phyloP scores from a whole-genome alignment of 78 protist genomes.

The Diacronema lutheri region DNA sequence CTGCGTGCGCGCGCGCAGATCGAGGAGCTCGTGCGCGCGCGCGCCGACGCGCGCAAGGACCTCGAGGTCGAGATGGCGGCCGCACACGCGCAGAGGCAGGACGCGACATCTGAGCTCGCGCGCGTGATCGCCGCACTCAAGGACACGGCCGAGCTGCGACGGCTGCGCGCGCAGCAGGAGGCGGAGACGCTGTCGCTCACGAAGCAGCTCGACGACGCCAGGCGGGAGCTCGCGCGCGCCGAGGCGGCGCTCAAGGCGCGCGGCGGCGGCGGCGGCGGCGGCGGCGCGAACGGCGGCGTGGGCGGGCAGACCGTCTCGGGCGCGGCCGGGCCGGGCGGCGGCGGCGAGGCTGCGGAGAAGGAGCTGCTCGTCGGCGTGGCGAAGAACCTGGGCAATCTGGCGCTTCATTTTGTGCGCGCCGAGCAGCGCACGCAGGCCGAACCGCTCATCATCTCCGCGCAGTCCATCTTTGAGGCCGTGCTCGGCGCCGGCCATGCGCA shows the following conservation, averaged over 20 bases:
- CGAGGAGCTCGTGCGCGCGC: too few species aligned
- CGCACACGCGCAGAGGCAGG: background rate
- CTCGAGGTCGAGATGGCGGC: background rate
- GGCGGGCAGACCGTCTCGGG: too few species aligned
- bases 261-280: too few species aligned
- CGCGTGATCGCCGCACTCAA: background rate
- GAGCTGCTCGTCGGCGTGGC: background rate
- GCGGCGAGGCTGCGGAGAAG: background rate
- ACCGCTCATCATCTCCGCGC: background rate
- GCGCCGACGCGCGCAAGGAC: background rate
- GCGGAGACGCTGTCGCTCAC: background rate
- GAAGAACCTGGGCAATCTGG: background rate
- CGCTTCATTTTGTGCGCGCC: background rate
- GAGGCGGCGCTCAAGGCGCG: too few species aligned
- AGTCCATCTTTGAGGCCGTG: background rate
- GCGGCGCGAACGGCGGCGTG: too few species aligned
- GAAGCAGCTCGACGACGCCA: too few species aligned
- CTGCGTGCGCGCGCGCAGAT: too few species aligned
- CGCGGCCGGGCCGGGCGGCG: too few species aligned
- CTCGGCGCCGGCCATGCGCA: background rate
- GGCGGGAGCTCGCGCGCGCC: too few species aligned
- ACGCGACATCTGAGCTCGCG: background rate
- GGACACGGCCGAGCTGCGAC: background rate
- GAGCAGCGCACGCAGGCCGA: background rate
- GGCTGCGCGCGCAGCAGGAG: background rate